These are phyloP conservation scores for Epichloe glyceriae DNA, from an alignment of 2,329 filamentous ascomycete species.

Conservation along the genomic window DNA sequence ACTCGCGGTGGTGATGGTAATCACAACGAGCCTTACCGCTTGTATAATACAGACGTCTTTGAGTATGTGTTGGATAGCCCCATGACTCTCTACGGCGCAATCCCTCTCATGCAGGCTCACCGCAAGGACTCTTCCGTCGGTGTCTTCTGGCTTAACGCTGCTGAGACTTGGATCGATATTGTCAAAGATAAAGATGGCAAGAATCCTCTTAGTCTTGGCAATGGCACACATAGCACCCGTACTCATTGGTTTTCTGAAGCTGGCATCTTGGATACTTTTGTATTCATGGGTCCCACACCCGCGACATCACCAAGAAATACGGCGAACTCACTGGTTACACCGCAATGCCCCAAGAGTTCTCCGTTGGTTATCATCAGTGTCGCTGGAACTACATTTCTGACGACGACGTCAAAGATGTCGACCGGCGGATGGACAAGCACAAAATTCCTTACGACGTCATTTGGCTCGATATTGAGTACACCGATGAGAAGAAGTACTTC, in stretches of 20 bases:
- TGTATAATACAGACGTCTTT: slow-evolving; percentile 96
- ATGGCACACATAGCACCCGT: slow-evolving; percentile 58
- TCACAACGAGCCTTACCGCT: slow-evolving; percentile 76
- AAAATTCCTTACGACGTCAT: slow-evolving; percentile 97
- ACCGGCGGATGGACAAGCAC: slow-evolving; percentile 89
- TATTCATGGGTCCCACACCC: slow-evolving; percentile 85
- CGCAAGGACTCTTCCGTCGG: slow-evolving; percentile 87
- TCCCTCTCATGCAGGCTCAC: slow-evolving; percentile 96
- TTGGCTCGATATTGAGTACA: slow-evolving; percentile 98
- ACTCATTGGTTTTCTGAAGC: slow-evolving; percentile 97
- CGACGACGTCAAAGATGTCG: slow-evolving; percentile 92
- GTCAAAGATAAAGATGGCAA: slow-evolving; percentile 61
- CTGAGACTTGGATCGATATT: slow-evolving; percentile 96
- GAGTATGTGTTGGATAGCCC: slow-evolving; percentile 95
- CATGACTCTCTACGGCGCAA: slow-evolving; percentile 96
- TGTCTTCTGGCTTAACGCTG: slow-evolving; percentile 93
- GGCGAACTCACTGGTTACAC: slow-evolving; percentile 85
- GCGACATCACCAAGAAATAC: slow-evolving; percentile 70
- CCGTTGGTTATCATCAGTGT: slow-evolving; percentile 91
- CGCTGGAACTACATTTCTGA: slow-evolving; percentile 98
- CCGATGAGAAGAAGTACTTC: slow-evolving; percentile 94
- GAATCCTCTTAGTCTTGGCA: slow-evolving; percentile 67
- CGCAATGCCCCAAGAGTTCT: slow-evolving; percentile 81
- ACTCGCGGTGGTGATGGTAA: slow-evolving; percentile 80
- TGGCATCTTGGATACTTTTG: slow-evolving; percentile 81